Evolutionary conservation across 2,329 filamentous ascomycete species (phyloP).

Genomic region (Fusarium poae): DNA sequence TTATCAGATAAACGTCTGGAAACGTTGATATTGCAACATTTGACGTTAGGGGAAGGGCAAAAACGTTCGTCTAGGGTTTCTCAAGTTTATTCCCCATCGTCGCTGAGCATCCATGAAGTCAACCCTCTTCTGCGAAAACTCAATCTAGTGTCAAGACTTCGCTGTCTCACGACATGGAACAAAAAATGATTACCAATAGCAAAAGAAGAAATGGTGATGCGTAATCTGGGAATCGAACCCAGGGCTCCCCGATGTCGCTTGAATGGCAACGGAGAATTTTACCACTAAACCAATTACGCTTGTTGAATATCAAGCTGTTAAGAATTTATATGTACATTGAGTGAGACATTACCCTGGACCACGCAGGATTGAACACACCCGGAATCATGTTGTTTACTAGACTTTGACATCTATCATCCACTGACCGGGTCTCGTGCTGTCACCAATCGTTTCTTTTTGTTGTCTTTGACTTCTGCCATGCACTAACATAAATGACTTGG

Average conservation of each 20-base stretch:
- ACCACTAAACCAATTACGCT: constrained; percentile 16
- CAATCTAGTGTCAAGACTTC: not conserved
- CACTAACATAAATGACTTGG: not conserved
- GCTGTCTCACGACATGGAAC: not conserved
- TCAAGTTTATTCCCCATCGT: not conserved
- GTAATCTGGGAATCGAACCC: constrained; percentile 16
- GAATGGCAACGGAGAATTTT: constrained; percentile 13
- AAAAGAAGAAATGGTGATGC: not conserved
- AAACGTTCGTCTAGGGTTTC: not conserved
- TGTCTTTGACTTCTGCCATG: not conserved
- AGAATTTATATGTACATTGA: not conserved
- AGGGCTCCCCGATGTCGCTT: constrained; percentile 2
- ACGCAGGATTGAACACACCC: not conserved
- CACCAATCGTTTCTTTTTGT: too few relatives aligned
- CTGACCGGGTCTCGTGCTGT: too few relatives aligned
- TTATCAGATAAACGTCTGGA: not conserved
- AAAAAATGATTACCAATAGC: not conserved
- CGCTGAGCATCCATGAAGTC: not conserved
- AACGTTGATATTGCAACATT: not conserved
- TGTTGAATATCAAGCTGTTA: not conserved
- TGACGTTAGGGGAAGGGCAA: not conserved
- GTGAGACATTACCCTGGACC: not conserved
- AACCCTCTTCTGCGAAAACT: not conserved
- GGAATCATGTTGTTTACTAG: not conserved
- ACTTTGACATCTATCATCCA: too few relatives aligned